These are phyloP conservation scores for Neopestalotiopsis sp. DNA, from an alignment of 2,329 filamentous ascomycete species.

Conservation along the genomic window DNA sequence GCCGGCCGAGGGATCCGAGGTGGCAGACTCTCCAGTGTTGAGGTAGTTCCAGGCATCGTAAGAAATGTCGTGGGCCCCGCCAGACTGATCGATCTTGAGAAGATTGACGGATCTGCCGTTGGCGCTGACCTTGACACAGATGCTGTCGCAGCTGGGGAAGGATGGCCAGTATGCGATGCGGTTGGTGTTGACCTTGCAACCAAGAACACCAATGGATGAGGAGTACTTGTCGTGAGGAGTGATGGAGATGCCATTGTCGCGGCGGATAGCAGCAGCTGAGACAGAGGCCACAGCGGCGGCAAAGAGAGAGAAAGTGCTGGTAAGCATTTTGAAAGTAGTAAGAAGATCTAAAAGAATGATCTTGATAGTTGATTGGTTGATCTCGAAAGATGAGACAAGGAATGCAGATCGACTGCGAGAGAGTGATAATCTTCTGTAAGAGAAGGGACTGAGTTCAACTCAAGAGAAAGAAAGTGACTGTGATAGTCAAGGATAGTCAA, in stretches of 20 bases:
- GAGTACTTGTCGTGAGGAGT: conserved; percentile 64
- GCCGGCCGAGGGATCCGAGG: conserved; percentile 49
- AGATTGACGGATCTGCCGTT: conserved; percentile 59
- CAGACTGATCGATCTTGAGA: conserved; percentile 61
- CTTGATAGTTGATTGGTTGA: not conserved
- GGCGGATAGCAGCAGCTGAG: conserved; percentile 27
- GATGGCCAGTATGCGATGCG: conserved; percentile 66
- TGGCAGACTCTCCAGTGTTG: conserved; percentile 53
- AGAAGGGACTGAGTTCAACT: not conserved
- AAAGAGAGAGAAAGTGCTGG: conserved; percentile 25
- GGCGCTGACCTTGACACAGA: conserved; percentile 61
- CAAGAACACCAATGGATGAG: conserved; percentile 62
- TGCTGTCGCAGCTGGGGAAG: conserved; percentile 57
- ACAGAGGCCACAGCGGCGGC: conserved; percentile 21
- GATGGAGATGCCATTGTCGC: conserved; percentile 36
- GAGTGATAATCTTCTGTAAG: not conserved
- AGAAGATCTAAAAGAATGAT: conserved; percentile 1
- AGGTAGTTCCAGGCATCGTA: conserved; percentile 69
- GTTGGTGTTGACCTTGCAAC: conserved; percentile 66
- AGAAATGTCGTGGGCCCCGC: conserved; percentile 61
- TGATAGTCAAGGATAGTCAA: conserved; percentile 5
- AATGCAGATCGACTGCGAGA: conserved; percentile 3
- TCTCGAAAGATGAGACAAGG: not conserved
- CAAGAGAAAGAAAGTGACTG: conserved; percentile 6
- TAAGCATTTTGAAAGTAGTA: conserved; percentile 23